Base-by-base conservation (phyloP, 2,329 filamentous ascomycete genomes). In the Dothistroma septosporum region DNA sequence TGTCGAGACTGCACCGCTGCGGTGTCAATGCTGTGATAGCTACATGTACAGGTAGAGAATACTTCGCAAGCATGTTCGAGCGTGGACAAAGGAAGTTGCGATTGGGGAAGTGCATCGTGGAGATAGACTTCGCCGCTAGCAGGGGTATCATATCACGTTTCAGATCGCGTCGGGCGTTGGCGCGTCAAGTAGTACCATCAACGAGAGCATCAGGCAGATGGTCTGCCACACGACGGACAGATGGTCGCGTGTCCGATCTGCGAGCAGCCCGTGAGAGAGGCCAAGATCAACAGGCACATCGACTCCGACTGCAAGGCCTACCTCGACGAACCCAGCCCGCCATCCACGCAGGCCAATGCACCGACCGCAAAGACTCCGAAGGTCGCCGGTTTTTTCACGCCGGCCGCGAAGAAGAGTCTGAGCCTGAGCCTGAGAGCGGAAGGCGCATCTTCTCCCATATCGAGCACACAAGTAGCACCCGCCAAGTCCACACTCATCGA, bases 201-300 rank as follows among this genome's bases (percentile, higher is more conserved):
- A 28, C 6, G 35, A 37, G 35, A 37, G 6, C 9, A 37, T 16
- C 35, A 37, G 14, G 35, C 35, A 12, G 35, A 37, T 37, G 35
- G 35, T 44, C 41, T n/a, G 16, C n/a, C 8, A 3, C 2, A 2
- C 19, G 41, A 16, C 19, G 41, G 4, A n/a, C 41, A 44, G 61
- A 72, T 72, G 70, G 70, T 73, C 47, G 61, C 67, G 32, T 75
- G 74, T 60, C 74, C 74, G 9, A 72, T 75, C 58, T 75, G 74
- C 60, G 61, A 68, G 19, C 67, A 70, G 56, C 67, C 68, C 22
- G 72, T 75, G 69, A 87, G 85, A 66, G 78, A 87, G 66, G 78
- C 79, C 71, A 84, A 88, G 67, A 97, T 97, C 80, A 97, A 97
- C 77, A 82, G 83, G 67, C 93, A 97, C 76, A 86, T 97, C 72